Conservation (phyloP, 2,329 filamentous ascomycete species). For the Incumbomyces delicatus region DNA sequence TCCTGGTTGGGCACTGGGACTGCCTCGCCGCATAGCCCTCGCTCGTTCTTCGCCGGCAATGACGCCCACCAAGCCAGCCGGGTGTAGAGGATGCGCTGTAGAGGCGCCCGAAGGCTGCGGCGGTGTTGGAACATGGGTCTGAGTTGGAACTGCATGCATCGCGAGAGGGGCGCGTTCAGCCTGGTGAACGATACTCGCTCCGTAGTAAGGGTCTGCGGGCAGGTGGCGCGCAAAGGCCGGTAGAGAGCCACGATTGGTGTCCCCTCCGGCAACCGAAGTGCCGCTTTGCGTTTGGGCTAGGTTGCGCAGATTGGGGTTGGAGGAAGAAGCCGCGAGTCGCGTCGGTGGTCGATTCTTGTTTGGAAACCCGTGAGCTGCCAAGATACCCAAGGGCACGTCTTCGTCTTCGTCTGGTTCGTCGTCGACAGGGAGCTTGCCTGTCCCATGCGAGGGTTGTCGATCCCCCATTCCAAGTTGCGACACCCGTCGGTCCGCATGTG, state of each 20-base stretch:
- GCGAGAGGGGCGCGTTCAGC: conserved; percentile 65
- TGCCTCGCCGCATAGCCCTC: conserved; percentile 66
- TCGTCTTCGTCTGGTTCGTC: conserved; percentile 64
- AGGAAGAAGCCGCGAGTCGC: conserved; percentile 53
- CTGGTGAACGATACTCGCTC: conserved; percentile 64
- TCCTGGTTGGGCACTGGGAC: conserved; percentile 49
- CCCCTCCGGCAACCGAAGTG: conserved; percentile 48
- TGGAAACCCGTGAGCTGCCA: conserved; percentile 83
- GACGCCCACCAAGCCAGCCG: conserved; percentile 75
- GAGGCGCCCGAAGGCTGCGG: conserved; percentile 12
- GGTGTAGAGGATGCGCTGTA: conserved; percentile 38
- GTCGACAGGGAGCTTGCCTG: conserved; percentile 27
- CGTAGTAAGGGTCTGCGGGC: conserved; percentile 76
- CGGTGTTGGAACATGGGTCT: not conserved
- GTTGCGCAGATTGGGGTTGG: conserved; percentile 55
- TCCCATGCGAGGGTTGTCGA: conserved; percentile 24
- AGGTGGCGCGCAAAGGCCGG: conserved; percentile 76
- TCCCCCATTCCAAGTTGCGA: conserved; percentile 27
- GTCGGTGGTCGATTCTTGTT: conserved; percentile 65
- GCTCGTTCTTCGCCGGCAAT: conserved; percentile 78
- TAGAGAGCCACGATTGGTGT: conserved; percentile 44
- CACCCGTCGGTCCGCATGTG: conserved; percentile 24
- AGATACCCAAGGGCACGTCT: conserved; percentile 74
- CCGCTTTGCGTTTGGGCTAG: conserved; percentile 33
- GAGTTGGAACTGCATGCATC: conserved; percentile 42